These are phyloP conservation scores for Aulographum hederae DNA, from an alignment of 2,329 filamentous ascomycete species.

Conservation along the genomic window DNA sequence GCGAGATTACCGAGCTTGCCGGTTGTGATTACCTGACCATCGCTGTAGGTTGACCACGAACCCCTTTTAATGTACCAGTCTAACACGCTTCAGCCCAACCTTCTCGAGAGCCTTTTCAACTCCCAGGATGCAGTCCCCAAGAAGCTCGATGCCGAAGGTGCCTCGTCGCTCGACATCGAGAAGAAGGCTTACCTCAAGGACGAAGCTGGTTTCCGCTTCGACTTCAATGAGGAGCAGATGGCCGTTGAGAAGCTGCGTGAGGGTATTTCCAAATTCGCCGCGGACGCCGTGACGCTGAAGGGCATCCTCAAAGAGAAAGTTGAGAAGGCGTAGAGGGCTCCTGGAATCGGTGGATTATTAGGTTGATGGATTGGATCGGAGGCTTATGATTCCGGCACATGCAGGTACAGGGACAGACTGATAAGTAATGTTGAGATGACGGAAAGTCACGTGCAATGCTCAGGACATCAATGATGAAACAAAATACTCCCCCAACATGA, in stretches of 20 bases:
- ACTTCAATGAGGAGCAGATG: constrained; percentile 99
- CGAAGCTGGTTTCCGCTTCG: constrained; percentile 87
- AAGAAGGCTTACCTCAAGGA: constrained; percentile 84
- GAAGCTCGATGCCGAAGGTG: constrained; percentile 67
- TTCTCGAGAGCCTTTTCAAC: constrained; percentile 88
- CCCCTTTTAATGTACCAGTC: not conserved
- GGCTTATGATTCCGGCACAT: too few species aligned
- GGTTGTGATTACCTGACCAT: constrained; percentile 99
- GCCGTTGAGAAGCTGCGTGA: constrained; percentile 97
- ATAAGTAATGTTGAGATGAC: too few species aligned
- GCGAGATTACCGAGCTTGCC: constrained; percentile 95
- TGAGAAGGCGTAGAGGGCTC: constrained; percentile 18
- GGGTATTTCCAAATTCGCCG: constrained; percentile 98
- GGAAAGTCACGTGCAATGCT: too few species aligned
- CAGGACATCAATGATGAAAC: too few species aligned
- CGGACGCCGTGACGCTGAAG: constrained; percentile 89
- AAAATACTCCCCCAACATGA: too few species aligned
- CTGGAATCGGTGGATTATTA: too few species aligned
- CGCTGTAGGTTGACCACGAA: constrained; percentile 48
- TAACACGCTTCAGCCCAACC: constrained; percentile 64
- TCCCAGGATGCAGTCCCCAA: constrained; percentile 64
- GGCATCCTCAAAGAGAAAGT: constrained; percentile 81
- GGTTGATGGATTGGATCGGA: too few species aligned
- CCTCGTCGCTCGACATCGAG: constrained; percentile 52
- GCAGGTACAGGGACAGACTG: too few species aligned